Evolutionary conservation across 2,329 filamentous ascomycete species (phyloP).

Genomic region (Pyricularia sp.): DNA sequence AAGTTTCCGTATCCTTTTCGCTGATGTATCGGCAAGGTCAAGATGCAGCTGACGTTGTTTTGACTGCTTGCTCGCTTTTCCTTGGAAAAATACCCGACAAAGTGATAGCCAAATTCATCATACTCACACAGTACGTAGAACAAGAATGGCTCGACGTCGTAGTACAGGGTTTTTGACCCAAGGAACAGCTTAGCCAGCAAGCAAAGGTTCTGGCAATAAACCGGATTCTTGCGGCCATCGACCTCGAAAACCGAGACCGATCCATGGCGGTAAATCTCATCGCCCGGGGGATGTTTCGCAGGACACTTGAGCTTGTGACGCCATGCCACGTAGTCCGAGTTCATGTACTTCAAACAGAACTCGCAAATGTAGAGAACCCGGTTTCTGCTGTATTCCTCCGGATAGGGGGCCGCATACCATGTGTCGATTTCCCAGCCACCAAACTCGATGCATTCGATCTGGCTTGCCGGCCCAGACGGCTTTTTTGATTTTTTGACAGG

Average conservation of each 20-base stretch:
- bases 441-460: slow-evolving; percentile 98
- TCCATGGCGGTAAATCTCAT: slow-evolving; percentile 90
- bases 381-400: slow-evolving; percentile 95
- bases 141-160: slow-evolving; percentile 91
- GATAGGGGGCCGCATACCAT: slow-evolving; percentile 97
- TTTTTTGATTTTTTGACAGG: slow-evolving; percentile 58
- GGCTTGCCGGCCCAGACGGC: slow-evolving; percentile 72
- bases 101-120: slow-evolving; percentile 82
- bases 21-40: slow-evolving; percentile 92
- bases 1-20: slow-evolving; percentile 94
- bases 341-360: slow-evolving; percentile 99
- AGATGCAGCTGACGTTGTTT: slow-evolving; percentile 95
- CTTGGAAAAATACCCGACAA: slow-evolving; percentile 99
- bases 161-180: slow-evolving; percentile 97
- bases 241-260: slow-evolving; percentile 95
- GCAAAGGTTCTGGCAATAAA: slow-evolving; percentile 98
- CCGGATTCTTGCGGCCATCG: slow-evolving; percentile 88
- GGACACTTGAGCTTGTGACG: slow-evolving; percentile 94
- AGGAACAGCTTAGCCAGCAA: slow-evolving; percentile 91
- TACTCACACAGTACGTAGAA: slow-evolving; percentile 97
- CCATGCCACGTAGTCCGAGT: slow-evolving; percentile 96
- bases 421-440: slow-evolving; percentile 97
- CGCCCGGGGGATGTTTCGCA: slow-evolving; percentile 90
- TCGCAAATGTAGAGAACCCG: slow-evolving; percentile 97
- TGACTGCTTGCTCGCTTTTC: slow-evolving; percentile 89